A percentile compares a stretch with the other conserved stretches of the same genome.
These are phyloP conservation scores for Cucurbita ficifolia DNA, from an alignment of 306 rosid genomes.

Conservation along the genomic window DNA sequence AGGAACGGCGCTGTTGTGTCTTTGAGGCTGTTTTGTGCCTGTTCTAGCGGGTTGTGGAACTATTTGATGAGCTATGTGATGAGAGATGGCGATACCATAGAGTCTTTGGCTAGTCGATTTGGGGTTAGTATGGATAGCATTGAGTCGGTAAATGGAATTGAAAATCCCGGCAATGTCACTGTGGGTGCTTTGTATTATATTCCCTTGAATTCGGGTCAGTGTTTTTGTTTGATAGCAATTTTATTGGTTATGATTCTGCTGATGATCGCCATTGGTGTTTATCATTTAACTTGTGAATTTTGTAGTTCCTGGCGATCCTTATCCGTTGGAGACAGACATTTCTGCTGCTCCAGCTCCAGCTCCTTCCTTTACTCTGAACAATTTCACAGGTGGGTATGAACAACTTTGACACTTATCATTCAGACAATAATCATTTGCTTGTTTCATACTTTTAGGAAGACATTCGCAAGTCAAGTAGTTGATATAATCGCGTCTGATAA, in stretches of 20 bases:
- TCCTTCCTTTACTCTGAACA: slow-evolving; percentile 34
- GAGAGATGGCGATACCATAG: slow-evolving; percentile 73
- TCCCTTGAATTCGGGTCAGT: slow-evolving; percentile 83
- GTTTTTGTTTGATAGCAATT: background rate
- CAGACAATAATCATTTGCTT: background rate
- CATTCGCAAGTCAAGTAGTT: background rate
- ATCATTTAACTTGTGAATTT: background rate
- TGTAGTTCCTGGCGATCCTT: slow-evolving; percentile 91
- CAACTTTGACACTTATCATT: background rate
- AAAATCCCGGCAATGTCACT: slow-evolving; percentile 68
- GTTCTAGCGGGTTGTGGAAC: slow-evolving; percentile 85
- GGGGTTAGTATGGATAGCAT: slow-evolving; percentile 96
- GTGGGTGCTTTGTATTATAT: slow-evolving; percentile 73
- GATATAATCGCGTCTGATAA: background rate
- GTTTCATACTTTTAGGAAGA: background rate
- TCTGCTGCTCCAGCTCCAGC: slow-evolving; percentile 49
- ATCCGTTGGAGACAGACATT: slow-evolving; percentile 38
- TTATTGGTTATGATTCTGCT: background rate
- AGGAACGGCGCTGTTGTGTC: slow-evolving; percentile 62
- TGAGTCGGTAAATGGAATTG: slow-evolving; percentile 65
- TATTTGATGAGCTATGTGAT: slow-evolving; percentile 80
- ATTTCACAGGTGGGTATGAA: slow-evolving; percentile 33
- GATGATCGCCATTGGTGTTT: background rate
- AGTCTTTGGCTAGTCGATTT: slow-evolving; percentile 74
- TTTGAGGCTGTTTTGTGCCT: slow-evolving; percentile 74